Evolutionary conservation across 768 basidiomycete species (phyloP).

Genomic region (Gelatoporia subvermispora): DNA sequence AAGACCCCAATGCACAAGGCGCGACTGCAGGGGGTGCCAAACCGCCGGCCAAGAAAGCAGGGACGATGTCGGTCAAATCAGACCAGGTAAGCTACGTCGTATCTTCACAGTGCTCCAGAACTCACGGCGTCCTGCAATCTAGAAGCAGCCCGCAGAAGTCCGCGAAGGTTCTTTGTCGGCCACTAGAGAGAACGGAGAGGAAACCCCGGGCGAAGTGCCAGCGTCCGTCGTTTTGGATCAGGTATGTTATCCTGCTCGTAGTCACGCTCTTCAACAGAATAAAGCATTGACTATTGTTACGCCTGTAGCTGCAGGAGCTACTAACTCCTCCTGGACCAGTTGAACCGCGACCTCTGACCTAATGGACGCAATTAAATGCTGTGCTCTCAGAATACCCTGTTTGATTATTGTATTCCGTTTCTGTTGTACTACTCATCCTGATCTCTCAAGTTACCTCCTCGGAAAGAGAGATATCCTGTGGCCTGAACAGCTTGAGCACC

Average conservation of each 20-base stretch:
- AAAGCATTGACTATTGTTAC: no score
- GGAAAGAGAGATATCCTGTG: no score
- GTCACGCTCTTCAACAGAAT: no score
- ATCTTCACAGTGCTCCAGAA: not conserved
- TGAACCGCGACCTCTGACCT: slow-evolving; percentile 6
- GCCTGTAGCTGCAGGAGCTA: slow-evolving; percentile 11
- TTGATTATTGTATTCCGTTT: slow-evolving; percentile 2
- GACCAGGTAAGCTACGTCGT: not conserved
- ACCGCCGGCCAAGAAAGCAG: slow-evolving; percentile 19
- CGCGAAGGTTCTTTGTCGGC: slow-evolving; percentile 8
- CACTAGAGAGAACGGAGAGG: slow-evolving; percentile 6
- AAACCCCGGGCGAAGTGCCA: slow-evolving; percentile 1
- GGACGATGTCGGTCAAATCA: slow-evolving; percentile 6
- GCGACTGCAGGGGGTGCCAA: slow-evolving; percentile 5
- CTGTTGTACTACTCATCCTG: slow-evolving; percentile 1
- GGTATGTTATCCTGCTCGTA: not conserved
- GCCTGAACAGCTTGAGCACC: no score
- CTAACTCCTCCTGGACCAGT: slow-evolving; percentile 10
- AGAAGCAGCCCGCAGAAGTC: slow-evolving; percentile 1
- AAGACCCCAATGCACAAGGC: slow-evolving; percentile 42
- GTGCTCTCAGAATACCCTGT: no score
- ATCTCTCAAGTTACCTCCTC: not conserved
- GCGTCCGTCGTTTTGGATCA: slow-evolving; percentile 11
- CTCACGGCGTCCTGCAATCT: not conserved
- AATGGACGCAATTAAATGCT: not conserved